Evolutionary conservation across 768 basidiomycete genomes (phyloP).

Genomic region (Termitomyces sp.): DNA sequence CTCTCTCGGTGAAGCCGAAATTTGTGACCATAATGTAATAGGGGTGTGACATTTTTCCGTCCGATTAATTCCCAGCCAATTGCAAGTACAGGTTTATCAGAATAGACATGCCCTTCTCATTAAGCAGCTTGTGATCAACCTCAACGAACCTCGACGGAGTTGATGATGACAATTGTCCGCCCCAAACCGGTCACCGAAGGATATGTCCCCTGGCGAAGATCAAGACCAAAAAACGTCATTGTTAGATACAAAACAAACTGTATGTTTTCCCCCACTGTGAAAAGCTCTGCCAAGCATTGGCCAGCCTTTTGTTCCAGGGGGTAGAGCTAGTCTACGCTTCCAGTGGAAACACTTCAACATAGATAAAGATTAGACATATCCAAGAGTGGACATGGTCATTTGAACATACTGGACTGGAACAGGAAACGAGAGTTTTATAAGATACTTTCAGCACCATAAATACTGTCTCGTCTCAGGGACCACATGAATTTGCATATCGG

Average conservation of each 20-base stretch:
- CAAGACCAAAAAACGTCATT: not conserved
- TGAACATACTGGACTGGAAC: no score
- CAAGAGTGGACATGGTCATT: no score
- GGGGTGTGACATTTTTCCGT: constrained; percentile 8
- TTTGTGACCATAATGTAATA: constrained; percentile 10
- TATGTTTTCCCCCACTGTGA: no score
- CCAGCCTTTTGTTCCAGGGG: no score
- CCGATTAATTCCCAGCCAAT: constrained; percentile 30
- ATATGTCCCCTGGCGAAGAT: not conserved
- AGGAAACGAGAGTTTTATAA: no score
- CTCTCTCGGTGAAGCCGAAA: constrained; percentile 10
- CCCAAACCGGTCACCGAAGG: constrained; percentile 25
- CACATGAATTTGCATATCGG: no score
- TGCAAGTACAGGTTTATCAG: constrained; percentile 37
- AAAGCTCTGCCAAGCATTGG: no score
- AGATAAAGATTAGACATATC: no score
- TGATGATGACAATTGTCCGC: constrained; percentile 41
- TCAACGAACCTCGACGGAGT: constrained; percentile 25
- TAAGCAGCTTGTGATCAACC: constrained; percentile 42
- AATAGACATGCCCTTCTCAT: constrained; percentile 49
- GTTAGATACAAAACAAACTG: not conserved
- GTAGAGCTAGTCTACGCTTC: no score
- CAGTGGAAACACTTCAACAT: no score
- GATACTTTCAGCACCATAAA: no score
- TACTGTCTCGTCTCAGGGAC: no score